Conservation (phyloP, 805 yeast species). For the Tetrapisispora fleetii region DNA sequence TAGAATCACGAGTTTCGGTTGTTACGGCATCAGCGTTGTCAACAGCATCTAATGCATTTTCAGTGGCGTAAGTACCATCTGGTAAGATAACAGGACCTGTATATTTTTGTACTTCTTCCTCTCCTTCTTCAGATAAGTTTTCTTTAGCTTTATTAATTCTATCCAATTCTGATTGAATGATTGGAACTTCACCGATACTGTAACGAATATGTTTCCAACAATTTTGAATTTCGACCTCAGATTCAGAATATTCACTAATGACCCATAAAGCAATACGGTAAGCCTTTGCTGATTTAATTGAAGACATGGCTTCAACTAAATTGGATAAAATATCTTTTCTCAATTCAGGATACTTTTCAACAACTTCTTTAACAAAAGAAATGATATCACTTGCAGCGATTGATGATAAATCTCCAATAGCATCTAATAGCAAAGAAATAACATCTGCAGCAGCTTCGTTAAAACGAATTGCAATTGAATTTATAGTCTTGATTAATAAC, state of each 20-base stretch:
- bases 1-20: constrained; percentile 33
- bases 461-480: constrained; percentile 77
- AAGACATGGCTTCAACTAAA: constrained; percentile 51
- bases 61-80: constrained; percentile 99
- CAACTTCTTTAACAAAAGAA: constrained; percentile 86
- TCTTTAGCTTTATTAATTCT: constrained; percentile 31
- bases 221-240: constrained; percentile 59
- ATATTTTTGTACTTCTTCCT: constrained; percentile 25
- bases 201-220: constrained; percentile 83
- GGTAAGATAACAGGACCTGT: constrained; percentile 80
- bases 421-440: constrained; percentile 77
- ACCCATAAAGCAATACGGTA: constrained; percentile 94
- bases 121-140: constrained; percentile 24
- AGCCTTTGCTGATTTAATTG: constrained; percentile 78
- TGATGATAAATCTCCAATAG: constrained; percentile 75
- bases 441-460: constrained; percentile 88
- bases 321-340: constrained; percentile 55
- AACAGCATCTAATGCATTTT: constrained; percentile 72
- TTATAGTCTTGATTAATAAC: constrained; percentile 77
- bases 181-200: constrained; percentile 86
- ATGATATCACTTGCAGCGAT: constrained; percentile 83
- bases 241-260: constrained; percentile 79
- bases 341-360: constrained; percentile 79
- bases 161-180: constrained; percentile 61
- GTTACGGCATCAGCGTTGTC: constrained; percentile 78